Conservation (phyloP, 2,329 filamentous ascomycete species). For the Aspergillus neotritici region DNA sequence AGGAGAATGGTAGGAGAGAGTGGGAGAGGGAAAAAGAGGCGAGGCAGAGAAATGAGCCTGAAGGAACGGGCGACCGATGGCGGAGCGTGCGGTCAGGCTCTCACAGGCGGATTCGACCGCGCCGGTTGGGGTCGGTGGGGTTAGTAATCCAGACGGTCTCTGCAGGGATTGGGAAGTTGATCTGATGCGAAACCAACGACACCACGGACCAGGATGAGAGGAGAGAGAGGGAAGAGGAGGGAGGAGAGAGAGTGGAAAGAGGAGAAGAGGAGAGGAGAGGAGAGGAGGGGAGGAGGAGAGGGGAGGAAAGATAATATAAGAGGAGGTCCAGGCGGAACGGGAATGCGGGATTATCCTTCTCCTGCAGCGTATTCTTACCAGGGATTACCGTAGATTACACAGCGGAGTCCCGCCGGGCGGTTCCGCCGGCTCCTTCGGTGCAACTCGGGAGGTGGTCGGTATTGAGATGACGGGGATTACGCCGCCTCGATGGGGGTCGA, state of each 20-base stretch:
- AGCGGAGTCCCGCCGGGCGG: conserved; percentile 23
- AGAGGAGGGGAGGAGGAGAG: conserved; percentile 8
- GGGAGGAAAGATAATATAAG: background rate
- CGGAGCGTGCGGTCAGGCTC: conserved; percentile 16
- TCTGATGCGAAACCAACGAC: conserved; percentile 2
- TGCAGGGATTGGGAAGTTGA: no score
- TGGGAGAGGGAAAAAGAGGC: background rate
- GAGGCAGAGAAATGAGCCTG: background rate
- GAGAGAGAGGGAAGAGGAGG: conserved; percentile 4
- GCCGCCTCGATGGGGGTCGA: conserved; percentile 6
- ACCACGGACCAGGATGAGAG: background rate
- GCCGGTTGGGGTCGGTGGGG: conserved; percentile 6
- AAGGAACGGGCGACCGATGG: conserved; percentile 17
- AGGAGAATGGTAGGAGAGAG: background rate
- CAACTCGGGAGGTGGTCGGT: conserved; percentile 9
- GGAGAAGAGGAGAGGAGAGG: conserved; percentile 8
- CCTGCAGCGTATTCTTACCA: no score
- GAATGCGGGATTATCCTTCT: background rate
- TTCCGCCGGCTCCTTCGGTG: conserved; percentile 18
- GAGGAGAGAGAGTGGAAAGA: conserved; percentile 4
- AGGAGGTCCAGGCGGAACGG: conserved; percentile 1
- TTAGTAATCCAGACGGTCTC: conserved; percentile 20
- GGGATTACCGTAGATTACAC: background rate
- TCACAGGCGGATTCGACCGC: conserved; percentile 16
- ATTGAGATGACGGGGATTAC: background rate